Base-by-base conservation (phyloP, 768 basidiomycete species). In the Favolaschia claudopus region DNA sequence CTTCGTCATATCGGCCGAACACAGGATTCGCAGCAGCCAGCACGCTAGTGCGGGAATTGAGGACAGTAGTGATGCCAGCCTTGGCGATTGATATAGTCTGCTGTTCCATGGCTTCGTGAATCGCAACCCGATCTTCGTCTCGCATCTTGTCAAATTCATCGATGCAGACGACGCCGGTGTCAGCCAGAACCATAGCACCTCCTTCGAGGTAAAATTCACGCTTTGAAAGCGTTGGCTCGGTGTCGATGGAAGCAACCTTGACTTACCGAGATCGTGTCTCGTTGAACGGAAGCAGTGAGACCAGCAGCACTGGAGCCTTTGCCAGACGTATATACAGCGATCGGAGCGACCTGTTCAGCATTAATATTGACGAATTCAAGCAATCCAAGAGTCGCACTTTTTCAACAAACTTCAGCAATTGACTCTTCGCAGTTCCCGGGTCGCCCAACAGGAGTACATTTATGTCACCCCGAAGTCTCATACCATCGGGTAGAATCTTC, bases 111-210 rank as follows among this genome's bases (percentile, higher is more conserved):
- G 96, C 97, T 77, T 99, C 97, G 75, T 99, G 97, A 58, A 99
- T 99, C 0, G 97, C 97, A 5, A 99, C 97, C 53, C 97, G 88
- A 72, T 99, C 97, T 74, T 99, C 96, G 66, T 99, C 97, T 34
- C 96, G 83, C 97, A 99, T 99, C 80, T 99, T 99, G 77, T 99
- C 97, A 67, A 99, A 99, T 73, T 99, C 97, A 67, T 99, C 97
- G 69, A 99, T 99, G 70, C 97, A 99, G 34, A 99, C 97, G 14
- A 99, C 96, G 27, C 97, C 97, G 13, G 93, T 93, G 71, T 99
- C 97, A 1, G 97, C 97, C 33, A 99, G 86, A 7, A 99, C 97
- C 97, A 99, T 99, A 2, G 97, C 97, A 22, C 97, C 97, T 8
- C 97, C 97, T 80, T 99, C 97, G 7, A 99, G 85, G 76, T 97